Evolutionary conservation across 306 rosid species (phyloP).

Genomic region (Acacia crassicarpa): DNA sequence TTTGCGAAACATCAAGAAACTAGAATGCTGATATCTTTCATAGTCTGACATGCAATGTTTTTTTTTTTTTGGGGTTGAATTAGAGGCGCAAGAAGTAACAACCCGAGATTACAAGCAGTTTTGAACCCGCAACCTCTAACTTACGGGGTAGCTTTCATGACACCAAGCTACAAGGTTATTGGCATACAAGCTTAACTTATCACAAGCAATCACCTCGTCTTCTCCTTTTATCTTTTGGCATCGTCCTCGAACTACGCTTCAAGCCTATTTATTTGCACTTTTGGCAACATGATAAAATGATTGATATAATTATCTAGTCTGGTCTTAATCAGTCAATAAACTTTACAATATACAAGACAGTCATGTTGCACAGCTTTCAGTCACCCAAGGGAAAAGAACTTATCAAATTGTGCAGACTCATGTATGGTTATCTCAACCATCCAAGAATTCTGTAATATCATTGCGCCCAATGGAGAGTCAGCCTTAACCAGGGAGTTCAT

Average conservation of each 20-base stretch:
- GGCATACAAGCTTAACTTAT: neutral
- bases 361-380: conserved; percentile 13
- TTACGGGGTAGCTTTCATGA: too few species aligned
- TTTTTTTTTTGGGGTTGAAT: too few species aligned
- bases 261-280: neutral
- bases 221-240: conserved; percentile 2
- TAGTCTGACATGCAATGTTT: too few species aligned
- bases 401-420: neutral
- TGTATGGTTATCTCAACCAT: neutral
- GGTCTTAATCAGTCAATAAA: neutral
- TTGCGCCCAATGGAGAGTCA: neutral
- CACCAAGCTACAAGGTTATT: too few species aligned
- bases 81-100: too few species aligned
- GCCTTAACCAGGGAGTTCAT: conserved; percentile 5
- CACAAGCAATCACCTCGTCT: neutral
- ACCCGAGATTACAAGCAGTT: too few species aligned
- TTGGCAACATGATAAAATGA: neutral
- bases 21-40: neutral
- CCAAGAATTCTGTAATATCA: conserved; percentile 8
- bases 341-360: neutral
- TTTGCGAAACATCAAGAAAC: neutral
- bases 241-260: conserved; percentile 9
- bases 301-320: neutral
- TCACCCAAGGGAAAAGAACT: conserved; percentile 5
- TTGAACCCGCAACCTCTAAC: too few species aligned